Conservation (phyloP, 1,139 yeast genomes). For the Kurtzmaniella quercitrusa region DNA sequence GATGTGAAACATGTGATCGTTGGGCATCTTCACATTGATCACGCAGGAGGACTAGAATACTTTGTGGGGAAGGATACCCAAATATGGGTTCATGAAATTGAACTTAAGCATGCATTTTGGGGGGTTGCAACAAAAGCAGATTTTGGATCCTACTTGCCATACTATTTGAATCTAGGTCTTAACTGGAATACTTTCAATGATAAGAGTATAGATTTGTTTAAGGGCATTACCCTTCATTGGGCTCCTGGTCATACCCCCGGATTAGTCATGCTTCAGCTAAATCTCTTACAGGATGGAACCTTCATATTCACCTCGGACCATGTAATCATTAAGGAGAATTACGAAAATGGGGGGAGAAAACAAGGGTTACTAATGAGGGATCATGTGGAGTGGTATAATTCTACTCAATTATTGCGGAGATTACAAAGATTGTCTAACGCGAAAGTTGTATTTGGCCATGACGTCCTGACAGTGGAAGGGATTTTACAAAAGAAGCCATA, state of each 20-base stretch:
- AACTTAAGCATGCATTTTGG: slow-evolving; percentile 9
- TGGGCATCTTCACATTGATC: slow-evolving; percentile 10
- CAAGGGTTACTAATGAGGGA: background rate
- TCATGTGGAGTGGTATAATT: background rate
- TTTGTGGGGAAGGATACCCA: slow-evolving; percentile 7
- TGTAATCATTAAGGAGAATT: background rate
- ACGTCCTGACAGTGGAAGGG: background rate
- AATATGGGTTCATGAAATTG: slow-evolving; percentile 9
- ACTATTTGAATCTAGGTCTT: slow-evolving; percentile 7
- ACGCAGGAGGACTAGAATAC: slow-evolving; percentile 9
- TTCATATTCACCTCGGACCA: background rate
- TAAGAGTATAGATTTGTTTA: slow-evolving; percentile 6
- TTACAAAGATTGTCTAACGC: background rate
- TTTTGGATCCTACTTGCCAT: slow-evolving; percentile 7
- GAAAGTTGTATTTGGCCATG: background rate
- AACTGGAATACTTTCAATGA: slow-evolving; percentile 9
- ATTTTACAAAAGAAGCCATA: background rate
- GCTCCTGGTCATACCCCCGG: slow-evolving; percentile 10
- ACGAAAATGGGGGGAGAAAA: background rate
- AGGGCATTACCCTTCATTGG: slow-evolving; percentile 7
- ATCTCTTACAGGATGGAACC: background rate
- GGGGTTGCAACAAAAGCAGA: slow-evolving; percentile 9
- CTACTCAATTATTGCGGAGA: background rate
- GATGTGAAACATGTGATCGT: slow-evolving; percentile 8
- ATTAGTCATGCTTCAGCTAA: background rate